phyloP scores from a whole-genome alignment of 1,139 yeast species.

The Diutina scorzettiae region DNA sequence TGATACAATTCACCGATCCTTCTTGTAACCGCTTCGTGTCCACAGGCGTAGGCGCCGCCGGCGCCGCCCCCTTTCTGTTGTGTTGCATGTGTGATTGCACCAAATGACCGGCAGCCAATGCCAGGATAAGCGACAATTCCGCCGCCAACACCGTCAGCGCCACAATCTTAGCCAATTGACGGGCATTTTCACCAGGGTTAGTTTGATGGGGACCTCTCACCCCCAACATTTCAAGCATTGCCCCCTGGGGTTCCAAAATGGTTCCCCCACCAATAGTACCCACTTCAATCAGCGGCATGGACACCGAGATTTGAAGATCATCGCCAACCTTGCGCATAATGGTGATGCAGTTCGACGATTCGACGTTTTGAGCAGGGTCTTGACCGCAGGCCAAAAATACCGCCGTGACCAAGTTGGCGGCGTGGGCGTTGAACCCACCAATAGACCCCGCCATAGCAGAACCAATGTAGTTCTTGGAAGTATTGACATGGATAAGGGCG shows the following conservation, averaged over 20 bases:
- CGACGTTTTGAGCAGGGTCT: conserved; percentile 98
- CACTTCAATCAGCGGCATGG: conserved; percentile 98
- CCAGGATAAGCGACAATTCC: conserved; percentile 86
- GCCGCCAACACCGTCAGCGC: conserved; percentile 96
- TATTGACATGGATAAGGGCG: conserved; percentile 81
- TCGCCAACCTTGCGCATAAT: conserved; percentile 65
- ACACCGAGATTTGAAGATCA: conserved; percentile 79
- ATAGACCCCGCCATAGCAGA: conserved; percentile 98
- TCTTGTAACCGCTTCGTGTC: conserved; percentile 5
- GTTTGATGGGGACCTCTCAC: conserved; percentile 94
- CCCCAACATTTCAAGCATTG: conserved; percentile 90
- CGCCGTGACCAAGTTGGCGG: conserved; percentile 92
- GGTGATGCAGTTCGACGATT: conserved; percentile 93
- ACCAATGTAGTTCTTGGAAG: conserved; percentile 83
- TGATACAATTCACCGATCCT: conserved; percentile 5
- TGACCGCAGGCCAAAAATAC: conserved; percentile 92
- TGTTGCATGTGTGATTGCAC: conserved; percentile 97
- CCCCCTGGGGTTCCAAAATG: conserved; percentile 90
- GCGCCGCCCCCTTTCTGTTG: conserved; percentile 59
- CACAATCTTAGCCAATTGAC: conserved; percentile 87
- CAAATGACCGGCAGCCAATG: conserved; percentile 96
- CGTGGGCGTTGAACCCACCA: conserved; percentile 98
- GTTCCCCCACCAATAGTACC: conserved; percentile 99
- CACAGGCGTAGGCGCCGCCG: conserved; percentile 13
- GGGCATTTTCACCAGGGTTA: conserved; percentile 88